A percentile compares a stretch with the other conserved stretches of the same genome.
Evolutionary conservation across 768 basidiomycete genomes (phyloP).

Genomic region (Kwoniella mangroviensis): DNA sequence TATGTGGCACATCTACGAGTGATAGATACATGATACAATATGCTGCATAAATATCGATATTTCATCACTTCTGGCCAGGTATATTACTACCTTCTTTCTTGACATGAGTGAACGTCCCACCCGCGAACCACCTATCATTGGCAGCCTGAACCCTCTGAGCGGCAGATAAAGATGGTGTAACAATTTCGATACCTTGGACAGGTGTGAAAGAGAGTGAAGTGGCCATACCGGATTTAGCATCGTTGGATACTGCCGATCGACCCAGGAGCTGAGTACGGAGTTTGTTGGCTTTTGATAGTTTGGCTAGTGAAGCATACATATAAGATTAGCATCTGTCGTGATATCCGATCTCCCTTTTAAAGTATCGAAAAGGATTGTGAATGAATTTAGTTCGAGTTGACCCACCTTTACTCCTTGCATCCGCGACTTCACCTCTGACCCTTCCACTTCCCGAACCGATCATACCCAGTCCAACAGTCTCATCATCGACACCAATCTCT

Average conservation of each 20-base stretch:
- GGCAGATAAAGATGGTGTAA: slow-evolving; percentile 74
- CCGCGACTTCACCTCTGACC: slow-evolving; percentile 82
- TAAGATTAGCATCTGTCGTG: too few relatives aligned
- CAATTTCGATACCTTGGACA: slow-evolving; percentile 96
- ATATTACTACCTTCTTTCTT: slow-evolving; percentile 51
- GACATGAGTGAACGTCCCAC: slow-evolving; percentile 58
- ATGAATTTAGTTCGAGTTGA: slow-evolving; percentile 6
- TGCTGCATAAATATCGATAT: too few relatives aligned
- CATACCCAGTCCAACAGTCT: slow-evolving; percentile 98
- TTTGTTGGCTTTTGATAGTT: slow-evolving; percentile 93
- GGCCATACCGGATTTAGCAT: slow-evolving; percentile 76
- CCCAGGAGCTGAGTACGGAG: slow-evolving; percentile 83
- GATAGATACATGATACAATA: not conserved
- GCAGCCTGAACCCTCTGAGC: slow-evolving; percentile 84
- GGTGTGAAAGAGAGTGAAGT: slow-evolving; percentile 94
- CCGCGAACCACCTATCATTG: slow-evolving; percentile 93
- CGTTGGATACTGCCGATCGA: slow-evolving; percentile 66
- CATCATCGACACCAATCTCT: slow-evolving; percentile 94
- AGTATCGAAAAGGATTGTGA: too few relatives aligned
- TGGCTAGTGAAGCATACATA: slow-evolving; percentile 65
- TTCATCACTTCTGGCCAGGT: slow-evolving; percentile 25
- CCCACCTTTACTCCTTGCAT: slow-evolving; percentile 88
- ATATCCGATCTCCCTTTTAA: too few relatives aligned
- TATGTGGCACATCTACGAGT: too few relatives aligned
- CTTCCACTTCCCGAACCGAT: slow-evolving; percentile 85